Percentiles rank a stretch among this genome's conserved stretches.
phyloP scores from a whole-genome alignment of 306 rosid species.

The Styphnolobium japonicum region DNA sequence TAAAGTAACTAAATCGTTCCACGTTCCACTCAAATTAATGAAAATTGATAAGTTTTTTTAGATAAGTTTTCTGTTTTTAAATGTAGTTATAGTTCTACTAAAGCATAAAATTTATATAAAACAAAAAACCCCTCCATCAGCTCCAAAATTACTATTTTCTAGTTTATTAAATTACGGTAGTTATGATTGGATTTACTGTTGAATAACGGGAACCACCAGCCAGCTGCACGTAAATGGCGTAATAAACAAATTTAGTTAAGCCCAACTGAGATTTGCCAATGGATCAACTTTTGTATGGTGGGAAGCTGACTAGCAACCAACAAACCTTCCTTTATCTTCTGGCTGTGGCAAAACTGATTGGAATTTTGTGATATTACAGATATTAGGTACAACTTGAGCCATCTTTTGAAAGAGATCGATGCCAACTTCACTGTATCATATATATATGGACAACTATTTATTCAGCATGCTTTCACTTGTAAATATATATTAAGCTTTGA shows the following conservation, averaged over 20 bases:
- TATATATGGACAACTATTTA: not conserved
- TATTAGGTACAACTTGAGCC: slow-evolving; percentile 10
- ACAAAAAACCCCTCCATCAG: not conserved
- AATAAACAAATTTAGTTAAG: slow-evolving; percentile 8
- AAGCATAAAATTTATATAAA: not conserved
- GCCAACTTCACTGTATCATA: not conserved
- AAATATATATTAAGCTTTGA: not conserved
- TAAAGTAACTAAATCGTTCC: too few species aligned
- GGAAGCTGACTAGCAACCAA: slow-evolving; percentile 37
- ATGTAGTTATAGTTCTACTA: slow-evolving; percentile 3
- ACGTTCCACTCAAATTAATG: too few species aligned
- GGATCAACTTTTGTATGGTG: slow-evolving; percentile 28
- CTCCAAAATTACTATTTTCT: not conserved
- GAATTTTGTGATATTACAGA: not conserved
- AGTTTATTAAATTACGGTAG: not conserved
- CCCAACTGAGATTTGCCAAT: not conserved
- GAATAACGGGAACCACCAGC: slow-evolving; percentile 7
- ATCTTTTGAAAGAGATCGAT: slow-evolving; percentile 3
- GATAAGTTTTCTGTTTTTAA: not conserved
- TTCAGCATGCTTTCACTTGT: not conserved
- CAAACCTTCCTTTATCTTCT: slow-evolving; percentile 16
- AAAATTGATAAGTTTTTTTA: too few species aligned
- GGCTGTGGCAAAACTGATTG: slow-evolving; percentile 7
- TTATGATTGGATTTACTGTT: not conserved
- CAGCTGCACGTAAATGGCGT: slow-evolving; percentile 20